phyloP scores from a whole-genome alignment of 805 yeast genomes.

The Candida andamanensis region DNA sequence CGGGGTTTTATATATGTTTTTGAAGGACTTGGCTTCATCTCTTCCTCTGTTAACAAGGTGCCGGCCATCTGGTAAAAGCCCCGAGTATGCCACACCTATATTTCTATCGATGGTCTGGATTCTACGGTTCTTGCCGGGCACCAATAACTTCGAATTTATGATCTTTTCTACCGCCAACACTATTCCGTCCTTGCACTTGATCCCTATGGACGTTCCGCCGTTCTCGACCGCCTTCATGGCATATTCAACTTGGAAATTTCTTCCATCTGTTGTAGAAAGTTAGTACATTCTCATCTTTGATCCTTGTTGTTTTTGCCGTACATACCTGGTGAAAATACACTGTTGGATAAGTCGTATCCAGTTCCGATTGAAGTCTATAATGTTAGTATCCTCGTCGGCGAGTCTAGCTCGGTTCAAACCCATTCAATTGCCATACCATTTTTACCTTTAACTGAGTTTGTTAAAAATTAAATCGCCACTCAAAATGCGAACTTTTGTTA shows the following conservation, averaged over 20 bases:
- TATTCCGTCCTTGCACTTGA: conserved; percentile 87
- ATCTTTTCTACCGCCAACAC: conserved; percentile 98
- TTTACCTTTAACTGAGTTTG: too few relatives aligned
- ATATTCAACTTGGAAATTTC: conserved; percentile 96
- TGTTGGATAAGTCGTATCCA: conserved; percentile 96
- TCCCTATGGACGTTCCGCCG: conserved; percentile 93
- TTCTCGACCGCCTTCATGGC: conserved; percentile 97
- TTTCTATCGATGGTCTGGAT: conserved; percentile 93
- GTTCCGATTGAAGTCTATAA: conserved; percentile 89
- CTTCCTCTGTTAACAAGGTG: conserved; percentile 88
- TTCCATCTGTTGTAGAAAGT: conserved; percentile 59
- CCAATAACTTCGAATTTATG: conserved; percentile 78
- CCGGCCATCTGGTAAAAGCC: conserved; percentile 94
- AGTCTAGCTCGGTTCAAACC: too few relatives aligned
- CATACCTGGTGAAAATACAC: conserved; percentile 75
- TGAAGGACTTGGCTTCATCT: conserved; percentile 81
- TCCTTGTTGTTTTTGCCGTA: conserved; percentile 7
- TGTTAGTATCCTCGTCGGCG: too few relatives aligned
- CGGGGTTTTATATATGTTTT: conserved; percentile 67
- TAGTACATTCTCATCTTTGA: conserved; percentile 23
- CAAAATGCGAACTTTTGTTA: too few relatives aligned
- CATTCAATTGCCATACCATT: too few relatives aligned
- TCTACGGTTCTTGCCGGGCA: conserved; percentile 82
- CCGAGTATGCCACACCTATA: conserved; percentile 92
- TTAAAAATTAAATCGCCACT: too few relatives aligned